Conservation (phyloP, 306 rosid genomes). For the Castanopsis chinensis region DNA sequence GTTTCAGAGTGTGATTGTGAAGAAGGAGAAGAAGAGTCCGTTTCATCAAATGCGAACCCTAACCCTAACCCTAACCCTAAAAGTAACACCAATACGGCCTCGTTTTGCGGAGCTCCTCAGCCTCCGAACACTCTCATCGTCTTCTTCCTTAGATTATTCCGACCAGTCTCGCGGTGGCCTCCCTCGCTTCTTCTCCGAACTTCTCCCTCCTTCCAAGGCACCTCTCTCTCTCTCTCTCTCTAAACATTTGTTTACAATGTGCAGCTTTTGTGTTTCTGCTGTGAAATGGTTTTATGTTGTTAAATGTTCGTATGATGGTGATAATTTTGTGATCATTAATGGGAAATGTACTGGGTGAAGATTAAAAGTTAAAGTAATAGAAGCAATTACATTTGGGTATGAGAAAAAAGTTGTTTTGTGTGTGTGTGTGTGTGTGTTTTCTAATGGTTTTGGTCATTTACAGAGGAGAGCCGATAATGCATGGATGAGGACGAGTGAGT, state of each 20-base stretch:
- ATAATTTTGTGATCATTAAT: no score
- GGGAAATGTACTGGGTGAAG: no score
- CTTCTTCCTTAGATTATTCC: slow-evolving; percentile 43
- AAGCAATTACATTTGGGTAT: no score
- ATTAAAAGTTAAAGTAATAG: no score
- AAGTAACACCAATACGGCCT: slow-evolving; percentile 26
- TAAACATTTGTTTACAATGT: background rate
- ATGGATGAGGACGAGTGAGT: no score
- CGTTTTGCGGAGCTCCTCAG: slow-evolving; percentile 27
- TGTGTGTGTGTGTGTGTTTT: background rate
- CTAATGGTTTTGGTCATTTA: background rate
- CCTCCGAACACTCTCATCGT: slow-evolving; percentile 52
- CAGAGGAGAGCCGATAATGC: no score
- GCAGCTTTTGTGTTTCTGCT: background rate
- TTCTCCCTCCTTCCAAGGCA: slow-evolving; percentile 80
- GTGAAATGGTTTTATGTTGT: background rate
- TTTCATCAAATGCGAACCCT: no score
- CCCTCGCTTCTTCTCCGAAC: slow-evolving; percentile 83
- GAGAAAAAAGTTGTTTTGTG: no score
- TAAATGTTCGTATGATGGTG: no score
- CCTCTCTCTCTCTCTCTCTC: slow-evolving; percentile 14
- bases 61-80: no score
- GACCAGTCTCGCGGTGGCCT: slow-evolving; percentile 89
- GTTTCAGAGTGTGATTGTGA: no score
- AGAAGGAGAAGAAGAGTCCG: no score